These are phyloP conservation scores for Farysia itapuensis DNA, from an alignment of 1,284 basidiomycete species.

Conservation along the genomic window DNA sequence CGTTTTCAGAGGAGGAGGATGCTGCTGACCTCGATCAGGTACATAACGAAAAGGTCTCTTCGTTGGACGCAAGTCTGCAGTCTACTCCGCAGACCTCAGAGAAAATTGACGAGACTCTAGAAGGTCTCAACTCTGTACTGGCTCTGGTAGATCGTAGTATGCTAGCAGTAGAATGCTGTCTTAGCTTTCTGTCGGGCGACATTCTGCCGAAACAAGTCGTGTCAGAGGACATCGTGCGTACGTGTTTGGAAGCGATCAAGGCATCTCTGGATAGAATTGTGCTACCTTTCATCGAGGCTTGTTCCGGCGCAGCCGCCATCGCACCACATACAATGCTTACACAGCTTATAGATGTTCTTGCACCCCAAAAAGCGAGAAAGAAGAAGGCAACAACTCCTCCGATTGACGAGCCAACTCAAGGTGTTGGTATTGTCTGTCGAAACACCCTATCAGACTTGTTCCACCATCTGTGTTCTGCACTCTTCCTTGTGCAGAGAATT, in stretches of 20 bases:
- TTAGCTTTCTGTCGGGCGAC: slow-evolving; percentile 75
- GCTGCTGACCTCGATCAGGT: neutral
- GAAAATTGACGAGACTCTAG: slow-evolving; percentile 39
- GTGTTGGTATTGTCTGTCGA: slow-evolving; percentile 32
- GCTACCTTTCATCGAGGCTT: slow-evolving; percentile 82
- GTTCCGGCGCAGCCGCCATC: slow-evolving; percentile 35
- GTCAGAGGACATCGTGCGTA: slow-evolving; percentile 84
- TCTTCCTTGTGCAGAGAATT: slow-evolving; percentile 61
- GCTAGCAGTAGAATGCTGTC: slow-evolving; percentile 76
- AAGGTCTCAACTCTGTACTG: slow-evolving; percentile 29
- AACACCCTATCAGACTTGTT: slow-evolving; percentile 37
- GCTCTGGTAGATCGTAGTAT: slow-evolving; percentile 60
- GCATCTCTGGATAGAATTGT: slow-evolving; percentile 76
- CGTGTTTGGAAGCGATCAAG: slow-evolving; percentile 75
- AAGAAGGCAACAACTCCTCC: slow-evolving; percentile 13
- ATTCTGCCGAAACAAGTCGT: slow-evolving; percentile 75
- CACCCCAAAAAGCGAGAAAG: slow-evolving; percentile 30
- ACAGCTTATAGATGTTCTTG: slow-evolving; percentile 57
- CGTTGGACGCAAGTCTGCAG: neutral
- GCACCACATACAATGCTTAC: slow-evolving; percentile 27
- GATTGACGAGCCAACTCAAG: slow-evolving; percentile 8
- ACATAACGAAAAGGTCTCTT: slow-evolving; percentile 64
- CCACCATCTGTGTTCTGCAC: slow-evolving; percentile 37
- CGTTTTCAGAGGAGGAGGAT: neutral
- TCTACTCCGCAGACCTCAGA: neutral